Base-by-base conservation (phyloP, 495 filamentous ascomycete species). In the Platismatia glauca region DNA sequence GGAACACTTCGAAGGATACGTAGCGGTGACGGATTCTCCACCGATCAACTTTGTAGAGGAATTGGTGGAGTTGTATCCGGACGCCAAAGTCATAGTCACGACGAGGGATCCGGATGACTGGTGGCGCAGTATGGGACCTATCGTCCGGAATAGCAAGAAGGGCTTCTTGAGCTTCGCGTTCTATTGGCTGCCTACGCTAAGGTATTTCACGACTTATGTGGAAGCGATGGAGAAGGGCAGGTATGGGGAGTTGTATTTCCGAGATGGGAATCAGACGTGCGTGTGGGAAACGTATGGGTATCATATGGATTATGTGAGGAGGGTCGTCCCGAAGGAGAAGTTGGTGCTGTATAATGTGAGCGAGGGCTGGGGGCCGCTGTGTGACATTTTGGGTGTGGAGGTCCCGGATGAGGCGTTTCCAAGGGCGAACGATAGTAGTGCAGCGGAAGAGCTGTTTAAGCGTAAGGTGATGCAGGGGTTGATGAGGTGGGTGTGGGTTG, bases 341-440 rank as follows among this genome's bases (percentile, higher is more conserved):
- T 50, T 81, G 64, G 64, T 81, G 39, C 71, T 79, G 48, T 77
- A 73, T 67, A 67, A 75, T 43, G 71, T 79, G 4, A 71, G 68
- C 64, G 77, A 80, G 56, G 79, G 79, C 7, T 82, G 79, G 79
- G 75, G 60, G 58, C 77, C 77, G 22, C 67, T 81, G 29, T 81
- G 79, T 67, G 63, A 72, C 58, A 76, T 75, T 43, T 63, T 82
- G 15, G 75, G 68, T 3, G 75, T 72, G 56, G 73, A 76, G 3
- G 62, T 76, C 3, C 79, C 79, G 5, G 65, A 34, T 18, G 50
- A 53, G 29, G 2, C 15, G 13, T 53, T 53, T 7, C 50, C 50
- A 16, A 33, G 29, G 29, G 29, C 29, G 15, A 53, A 53, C 22
- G 50, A 53, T 33, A 11, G 50, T 6, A 7, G 11, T 15, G 50